Evolutionary conservation across 1,284 basidiomycete species (phyloP), one percentile per base, ranked within the genome.

Genomic region (Fomes fomentarius): DNA sequence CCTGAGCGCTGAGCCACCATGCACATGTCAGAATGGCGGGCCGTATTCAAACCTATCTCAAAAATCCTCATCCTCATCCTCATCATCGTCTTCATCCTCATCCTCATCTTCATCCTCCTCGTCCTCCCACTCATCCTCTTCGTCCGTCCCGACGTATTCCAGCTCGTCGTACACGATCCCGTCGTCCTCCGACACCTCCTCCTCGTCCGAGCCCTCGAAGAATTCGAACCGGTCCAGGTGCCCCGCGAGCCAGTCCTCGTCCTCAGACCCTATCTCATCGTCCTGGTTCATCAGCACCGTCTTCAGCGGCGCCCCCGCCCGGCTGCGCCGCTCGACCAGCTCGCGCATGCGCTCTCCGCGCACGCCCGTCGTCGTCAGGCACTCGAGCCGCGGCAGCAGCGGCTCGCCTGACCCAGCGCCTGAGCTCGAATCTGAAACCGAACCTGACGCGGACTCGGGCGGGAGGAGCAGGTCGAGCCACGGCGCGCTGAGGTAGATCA

Each of bases 291-390:
- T 74, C 30, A 69, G 71, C 47, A 87, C 64, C 39, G 67, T 66
- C 54, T 69, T 73, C 26, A 87, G 51, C 6, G 82, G 79, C 9
- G 22, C 39, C 19, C 78, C 73, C 65, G 14, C 63, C 57, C 58
- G 80, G 48, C 55, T 73, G 42, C 86, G 76, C 33, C 63, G 66
- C 48, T 69, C 63, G 6, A 87, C 74, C 28, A 87, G 67, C 24
- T 63, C 52, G 34, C 73, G 75, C 65, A 88, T 68, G 28, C 66
- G 51, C 2, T 38, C 6, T 0, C 78, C 80, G 6, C 67, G 58
- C 7, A 82, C 65, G 6, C 75, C 78, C 25, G 74, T 71, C 5
- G 80, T 76, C 25, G 70, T 75, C 40, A 89, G 65, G 9, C 68
- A 72, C 51, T 77, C 67, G 17, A 85, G 69, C 34, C 68, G 66